Evolutionary conservation across 345 rosid species (phyloP).

Genomic region (Populus simonii): DNA sequence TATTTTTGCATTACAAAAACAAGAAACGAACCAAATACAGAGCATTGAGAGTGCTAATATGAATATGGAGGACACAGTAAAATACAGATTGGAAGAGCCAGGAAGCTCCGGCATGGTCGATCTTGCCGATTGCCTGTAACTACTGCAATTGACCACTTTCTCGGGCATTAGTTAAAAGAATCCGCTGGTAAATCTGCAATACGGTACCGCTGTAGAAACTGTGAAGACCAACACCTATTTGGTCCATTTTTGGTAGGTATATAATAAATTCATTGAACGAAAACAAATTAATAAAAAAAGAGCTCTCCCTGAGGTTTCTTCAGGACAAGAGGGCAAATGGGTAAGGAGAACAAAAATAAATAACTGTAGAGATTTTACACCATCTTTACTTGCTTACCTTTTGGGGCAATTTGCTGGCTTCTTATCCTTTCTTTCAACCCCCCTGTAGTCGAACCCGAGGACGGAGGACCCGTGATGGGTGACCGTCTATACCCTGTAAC

Average conservation of each 20-base stretch:
- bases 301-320: background rate
- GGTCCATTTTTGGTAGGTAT: background rate
- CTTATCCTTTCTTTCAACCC: conserved; percentile 14
- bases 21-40: background rate
- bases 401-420: conserved; percentile 38
- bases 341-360: conserved; percentile 19
- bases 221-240: background rate
- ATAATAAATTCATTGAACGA: background rate
- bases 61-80: background rate
- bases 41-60: too few relatives aligned
- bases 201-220: background rate
- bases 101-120: background rate
- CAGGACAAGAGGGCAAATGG: conserved; percentile 13
- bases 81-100: background rate
- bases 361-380: conserved; percentile 12
- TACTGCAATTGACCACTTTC: background rate
- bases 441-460: conserved; percentile 43
- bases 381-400: background rate
- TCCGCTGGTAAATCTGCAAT: background rate
- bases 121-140: background rate
- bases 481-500: conserved; percentile 36
- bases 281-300: background rate
- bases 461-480: conserved; percentile 48
- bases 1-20: too few relatives aligned
- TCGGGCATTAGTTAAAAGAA: background rate